These are phyloP conservation scores for Nicotiana sylvestris DNA, from an alignment of 257 asterid genomes.

Conservation along the genomic window DNA sequence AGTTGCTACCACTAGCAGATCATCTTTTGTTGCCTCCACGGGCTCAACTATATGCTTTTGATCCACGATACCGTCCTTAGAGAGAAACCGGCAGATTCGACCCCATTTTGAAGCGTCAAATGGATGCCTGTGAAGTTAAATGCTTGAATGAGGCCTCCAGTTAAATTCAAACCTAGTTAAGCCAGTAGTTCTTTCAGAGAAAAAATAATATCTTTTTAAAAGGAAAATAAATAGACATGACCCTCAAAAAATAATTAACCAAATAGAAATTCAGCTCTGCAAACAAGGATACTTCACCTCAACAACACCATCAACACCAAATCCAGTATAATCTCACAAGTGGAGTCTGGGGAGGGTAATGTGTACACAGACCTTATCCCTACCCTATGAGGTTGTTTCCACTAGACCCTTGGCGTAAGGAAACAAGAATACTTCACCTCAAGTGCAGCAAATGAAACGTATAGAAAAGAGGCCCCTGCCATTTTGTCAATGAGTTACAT, in stretches of 20 bases:
- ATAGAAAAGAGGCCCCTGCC: neutral
- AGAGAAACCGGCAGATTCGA: constrained; percentile 74
- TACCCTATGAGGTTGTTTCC: too few species aligned
- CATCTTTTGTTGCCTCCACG: constrained; percentile 74
- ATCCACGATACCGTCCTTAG: constrained; percentile 52
- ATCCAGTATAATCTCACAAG: too few species aligned
- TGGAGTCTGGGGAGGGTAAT: too few species aligned
- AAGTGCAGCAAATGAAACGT: neutral
- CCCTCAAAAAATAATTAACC: neutral
- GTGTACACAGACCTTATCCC: too few species aligned
- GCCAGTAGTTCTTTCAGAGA: neutral
- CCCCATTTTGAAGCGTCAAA: constrained; percentile 99
- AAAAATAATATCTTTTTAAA: neutral
- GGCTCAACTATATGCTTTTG: constrained; percentile 74
- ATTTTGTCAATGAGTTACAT: neutral
- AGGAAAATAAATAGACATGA: neutral
- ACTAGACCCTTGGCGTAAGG: too few species aligned
- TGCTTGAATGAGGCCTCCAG: neutral
- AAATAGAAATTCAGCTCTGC: neutral
- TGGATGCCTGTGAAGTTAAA: constrained; percentile 66
- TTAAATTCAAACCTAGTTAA: neutral
- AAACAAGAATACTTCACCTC: constrained; percentile 2
- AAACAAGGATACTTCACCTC: neutral
- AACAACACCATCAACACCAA: too few species aligned
- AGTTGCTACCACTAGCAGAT: constrained; percentile 77